phyloP scores from a whole-genome alignment of 176 grass and related monocot genomes.

The Alopecurus myosuroides region DNA sequence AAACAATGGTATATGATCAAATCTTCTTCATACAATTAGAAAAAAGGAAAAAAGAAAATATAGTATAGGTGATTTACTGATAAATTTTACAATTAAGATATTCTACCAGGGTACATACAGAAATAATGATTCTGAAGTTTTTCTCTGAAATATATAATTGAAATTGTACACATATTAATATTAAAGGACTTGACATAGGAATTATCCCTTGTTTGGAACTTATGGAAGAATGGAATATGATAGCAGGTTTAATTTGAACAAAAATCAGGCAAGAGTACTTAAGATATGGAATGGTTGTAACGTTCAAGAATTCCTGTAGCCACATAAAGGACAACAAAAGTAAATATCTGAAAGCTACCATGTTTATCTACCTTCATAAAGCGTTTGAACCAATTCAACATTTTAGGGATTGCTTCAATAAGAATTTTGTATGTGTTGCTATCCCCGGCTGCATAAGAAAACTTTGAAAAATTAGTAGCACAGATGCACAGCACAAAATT shows the following conservation, averaged over 20 bases:
- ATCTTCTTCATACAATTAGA: not conserved
- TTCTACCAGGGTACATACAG: not conserved
- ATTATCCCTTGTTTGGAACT: not conserved
- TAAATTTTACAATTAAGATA: not conserved
- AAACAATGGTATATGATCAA: conserved; percentile 1
- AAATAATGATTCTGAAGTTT: not conserved
- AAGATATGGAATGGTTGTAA: not conserved
- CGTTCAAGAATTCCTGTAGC: conserved; percentile 5
- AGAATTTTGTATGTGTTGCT: conserved; percentile 49
- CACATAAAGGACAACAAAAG: not conserved
- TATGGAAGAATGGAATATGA: not conserved
- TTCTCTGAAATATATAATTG: not conserved
- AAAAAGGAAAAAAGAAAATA: not conserved
- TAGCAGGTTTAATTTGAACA: conserved; percentile 2
- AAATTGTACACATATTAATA: not conserved
- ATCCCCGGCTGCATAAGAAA: conserved; percentile 60
- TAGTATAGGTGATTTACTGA: not conserved
- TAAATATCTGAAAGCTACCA: not conserved
- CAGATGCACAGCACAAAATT: not conserved
- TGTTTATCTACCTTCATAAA: conserved; percentile 53
- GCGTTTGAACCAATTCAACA: conserved; percentile 68
- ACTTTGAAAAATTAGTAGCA: conserved; percentile 5
- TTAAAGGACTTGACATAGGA: not conserved
- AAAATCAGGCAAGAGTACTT: not conserved
- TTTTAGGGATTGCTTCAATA: conserved; percentile 68